Percentiles rank a stretch among this genome's conserved stretches.
phyloP scores from a whole-genome alignment of 164 flowering plant genomes.

The Magnolia sinica region DNA sequence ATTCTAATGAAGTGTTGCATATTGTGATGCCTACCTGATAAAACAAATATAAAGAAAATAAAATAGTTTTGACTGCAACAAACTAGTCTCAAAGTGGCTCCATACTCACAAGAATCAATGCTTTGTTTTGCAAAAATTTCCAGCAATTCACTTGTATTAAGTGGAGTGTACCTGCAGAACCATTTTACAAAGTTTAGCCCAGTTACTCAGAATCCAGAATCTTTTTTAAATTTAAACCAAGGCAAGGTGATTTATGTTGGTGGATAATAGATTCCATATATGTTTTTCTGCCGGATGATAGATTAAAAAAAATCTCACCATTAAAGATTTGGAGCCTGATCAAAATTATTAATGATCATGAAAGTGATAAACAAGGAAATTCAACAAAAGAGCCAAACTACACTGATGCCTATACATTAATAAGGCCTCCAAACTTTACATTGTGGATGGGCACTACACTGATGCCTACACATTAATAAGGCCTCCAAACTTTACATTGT shows the following conservation, averaged over 20 bases:
- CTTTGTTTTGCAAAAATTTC: constrained; percentile 64
- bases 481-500: no score
- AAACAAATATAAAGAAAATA: not conserved
- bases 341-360: not conserved
- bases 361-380: not conserved
- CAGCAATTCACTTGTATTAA: constrained; percentile 70
- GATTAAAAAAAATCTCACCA: not conserved
- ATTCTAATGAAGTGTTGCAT: not conserved
- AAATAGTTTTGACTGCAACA: not conserved
- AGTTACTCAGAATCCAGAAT: not conserved
- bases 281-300: not conserved
- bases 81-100: not conserved
- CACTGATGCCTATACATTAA: no score
- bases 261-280: not conserved
- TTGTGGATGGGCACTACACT: no score
- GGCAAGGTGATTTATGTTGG: not conserved
- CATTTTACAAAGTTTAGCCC: constrained; percentile 4
- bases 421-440: no score
- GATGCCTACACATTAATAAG: no score
- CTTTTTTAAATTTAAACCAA: not conserved
- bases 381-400: not conserved
- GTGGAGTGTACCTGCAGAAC: constrained; percentile 75
- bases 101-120: constrained; percentile 78
- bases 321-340: not conserved
- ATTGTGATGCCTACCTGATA: no score